phyloP scores from a whole-genome alignment of 139 green algal species.

The Pycnococcus provasolii region DNA sequence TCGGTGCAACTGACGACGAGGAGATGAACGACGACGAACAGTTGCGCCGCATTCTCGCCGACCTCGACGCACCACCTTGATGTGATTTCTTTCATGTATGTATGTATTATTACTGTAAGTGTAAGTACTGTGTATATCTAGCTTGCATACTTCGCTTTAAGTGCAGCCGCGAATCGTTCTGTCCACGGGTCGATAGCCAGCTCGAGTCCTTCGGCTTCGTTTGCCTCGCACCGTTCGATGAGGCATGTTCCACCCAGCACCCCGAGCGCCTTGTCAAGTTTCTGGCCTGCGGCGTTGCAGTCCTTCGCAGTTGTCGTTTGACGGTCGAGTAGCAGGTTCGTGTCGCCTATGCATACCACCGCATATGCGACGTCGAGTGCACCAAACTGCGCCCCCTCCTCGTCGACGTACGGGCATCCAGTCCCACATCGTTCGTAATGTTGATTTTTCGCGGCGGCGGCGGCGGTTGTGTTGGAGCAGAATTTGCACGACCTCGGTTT shows the following conservation, averaged over 20 bases:
- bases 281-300: conserved; percentile 29
- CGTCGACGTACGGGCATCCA: neutral
- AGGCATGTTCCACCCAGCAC: conserved; percentile 9
- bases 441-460: no score
- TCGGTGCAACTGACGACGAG: no score
- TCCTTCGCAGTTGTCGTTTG: conserved; percentile 34
- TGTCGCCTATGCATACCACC: conserved; percentile 25
- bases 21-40: no score
- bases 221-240: conserved; percentile 9
- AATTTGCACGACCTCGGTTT: neutral
- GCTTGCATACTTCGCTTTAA: neutral
- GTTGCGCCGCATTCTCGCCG: no score
- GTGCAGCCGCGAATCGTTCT: neutral
- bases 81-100: no score
- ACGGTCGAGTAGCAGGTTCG: conserved; percentile 29
- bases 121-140: no score
- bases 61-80: no score
- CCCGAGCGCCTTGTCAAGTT: conserved; percentile 10
- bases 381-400: neutral
- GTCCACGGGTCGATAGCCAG: conserved; percentile 24
- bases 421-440: no score
- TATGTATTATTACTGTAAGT: no score
- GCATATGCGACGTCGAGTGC: conserved; percentile 5
- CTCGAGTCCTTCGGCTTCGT: conserved; percentile 26
- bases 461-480: no score